Evolutionary conservation across 2,329 filamentous ascomycete species (phyloP), one percentile per base, ranked within the genome.

Genomic region (Microcera coccophila): DNA sequence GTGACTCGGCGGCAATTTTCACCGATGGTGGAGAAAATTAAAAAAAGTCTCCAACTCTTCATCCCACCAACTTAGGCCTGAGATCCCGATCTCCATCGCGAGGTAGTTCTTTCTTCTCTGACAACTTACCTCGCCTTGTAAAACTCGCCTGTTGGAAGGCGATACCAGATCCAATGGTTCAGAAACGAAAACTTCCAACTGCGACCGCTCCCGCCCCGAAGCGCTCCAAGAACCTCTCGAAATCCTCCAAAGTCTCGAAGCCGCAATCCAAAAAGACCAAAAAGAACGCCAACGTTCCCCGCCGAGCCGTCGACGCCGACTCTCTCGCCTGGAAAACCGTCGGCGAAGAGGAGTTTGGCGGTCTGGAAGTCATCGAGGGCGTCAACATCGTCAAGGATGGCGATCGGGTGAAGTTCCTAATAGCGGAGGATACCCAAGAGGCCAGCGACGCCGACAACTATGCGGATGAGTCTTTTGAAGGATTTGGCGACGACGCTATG

Each of bases 281-380:
- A 59, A 60, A 66, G 59, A 45, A 62, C 52, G 36, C 43, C 60
- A 55, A 53, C 15, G 28, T 39, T 28, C 35, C 45, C 16, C 59
- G 51, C 32, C 52, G 49, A 29, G 59, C 69, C 2, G 67, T 78
- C 17, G 67, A 70, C 33, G 64, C 72, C 21, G 65, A 73, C 49
- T 66, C 73, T 2, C 65, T 84, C 33, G 63, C 68, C 62, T 84
- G 81, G 81, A 71, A 76, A 54, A 82, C 91, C 35, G 88, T 96
- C 67, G 87, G 87, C n/a, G 90, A 94, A 51, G 93, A 94, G 51
- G 93, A 93, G 0, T 96, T 98, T 64, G 94, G 84, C 57, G 90
- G 87, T 0, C 70, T 98, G 2, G 90, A 98, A 59, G 90, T 97
- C 58, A 84, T 97, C 36, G 87, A 95, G 14, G 89, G 87, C 39